Base-by-base conservation (phyloP, 148 eudicot species). In the Suaeda aralocaspica region DNA sequence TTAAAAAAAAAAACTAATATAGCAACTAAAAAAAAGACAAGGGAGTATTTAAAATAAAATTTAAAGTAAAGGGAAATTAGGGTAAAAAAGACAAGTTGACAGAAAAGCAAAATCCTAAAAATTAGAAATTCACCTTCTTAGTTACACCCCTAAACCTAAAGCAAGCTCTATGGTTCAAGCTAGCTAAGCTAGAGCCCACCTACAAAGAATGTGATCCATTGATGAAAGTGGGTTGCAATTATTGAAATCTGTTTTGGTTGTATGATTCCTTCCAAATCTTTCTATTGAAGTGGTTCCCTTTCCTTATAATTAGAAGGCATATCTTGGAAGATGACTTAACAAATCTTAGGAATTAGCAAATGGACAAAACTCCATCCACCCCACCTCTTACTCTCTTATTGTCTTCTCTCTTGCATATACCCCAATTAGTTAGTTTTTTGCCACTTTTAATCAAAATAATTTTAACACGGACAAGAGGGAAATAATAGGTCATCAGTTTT, bases 301-400 rank as follows among this genome's bases (percentile, higher is more conserved):
- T 72, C 41, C 57, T 30, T 39, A 53, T 75, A 75, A 75, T 52
- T 75, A 53, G 64, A 75, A 69, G 63, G 53, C 62, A 75, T 59
- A 75, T 75, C 72, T 75, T 60, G 67, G 42, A 59, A 59, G 49
- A 74, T 68, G 72, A 68, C 68, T 36, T 67, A 59, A 58, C 59
- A 67, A 59, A 74, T 39, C 70, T 75, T 60, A 42, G 77, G 72
- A 74, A 49, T 75, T 60, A 42, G 77, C 68, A 74, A 49, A 60
- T 67, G 61, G 78, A 75, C 78, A 75, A 75, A 61, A 61, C 26
- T 21, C 12, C 46, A 16, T 58, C 26, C 29, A 29, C 31, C 64
- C 11, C 31, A 44, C 26, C 1, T 3, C 18, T 15, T 16, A 4
- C 19, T 14, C 31, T 33, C 10, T 64, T 59, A 36, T 36, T 36